Percentiles rank a stretch among this genome's conserved stretches.
Evolutionary conservation across 73 alveolate species (phyloP).

Genomic region (Symbiodinium natans): DNA sequence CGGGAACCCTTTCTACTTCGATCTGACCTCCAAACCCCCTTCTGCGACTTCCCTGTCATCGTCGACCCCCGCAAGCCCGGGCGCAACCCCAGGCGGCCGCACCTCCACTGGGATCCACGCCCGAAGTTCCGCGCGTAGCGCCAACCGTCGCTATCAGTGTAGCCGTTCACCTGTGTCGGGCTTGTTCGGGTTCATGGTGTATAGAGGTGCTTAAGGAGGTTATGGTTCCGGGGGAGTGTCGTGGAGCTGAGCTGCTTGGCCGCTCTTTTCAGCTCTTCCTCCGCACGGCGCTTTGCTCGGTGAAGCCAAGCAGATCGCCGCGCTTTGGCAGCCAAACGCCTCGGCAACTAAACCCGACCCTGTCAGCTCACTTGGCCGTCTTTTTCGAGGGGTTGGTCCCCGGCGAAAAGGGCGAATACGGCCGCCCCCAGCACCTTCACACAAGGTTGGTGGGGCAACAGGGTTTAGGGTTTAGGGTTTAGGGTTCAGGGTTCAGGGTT

Average conservation of each 20-base stretch:
- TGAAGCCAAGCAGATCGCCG: no score
- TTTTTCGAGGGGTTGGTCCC: conserved; percentile 5
- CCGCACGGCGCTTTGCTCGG: no score
- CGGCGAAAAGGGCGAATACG: conserved; percentile 5
- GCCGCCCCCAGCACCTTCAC: conserved; percentile 42
- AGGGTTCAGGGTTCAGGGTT: neutral
- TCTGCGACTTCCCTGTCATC: no score
- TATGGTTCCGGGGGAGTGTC: no score
- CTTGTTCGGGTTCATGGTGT: no score
- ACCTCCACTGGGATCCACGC: conserved; percentile 50
- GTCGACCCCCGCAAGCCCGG: no score
- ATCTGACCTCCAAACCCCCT: no score
- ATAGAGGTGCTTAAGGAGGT: no score
- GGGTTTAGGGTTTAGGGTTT: neutral
- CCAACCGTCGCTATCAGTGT: conserved; percentile 82
- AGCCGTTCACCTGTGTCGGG: conserved; percentile 57
- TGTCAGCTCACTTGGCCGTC: neutral
- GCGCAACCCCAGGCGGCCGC: neutral
- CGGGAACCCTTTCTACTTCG: neutral
- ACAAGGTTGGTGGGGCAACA: neutral
- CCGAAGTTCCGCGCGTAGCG: conserved; percentile 89
- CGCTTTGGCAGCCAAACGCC: no score
- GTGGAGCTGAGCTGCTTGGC: no score
- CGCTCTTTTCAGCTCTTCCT: no score
- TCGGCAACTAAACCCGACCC: no score